Evolutionary conservation across 257 asterid species (phyloP), one percentile per base, ranked within the genome.

Genomic region (Eucommia ulmoides): DNA sequence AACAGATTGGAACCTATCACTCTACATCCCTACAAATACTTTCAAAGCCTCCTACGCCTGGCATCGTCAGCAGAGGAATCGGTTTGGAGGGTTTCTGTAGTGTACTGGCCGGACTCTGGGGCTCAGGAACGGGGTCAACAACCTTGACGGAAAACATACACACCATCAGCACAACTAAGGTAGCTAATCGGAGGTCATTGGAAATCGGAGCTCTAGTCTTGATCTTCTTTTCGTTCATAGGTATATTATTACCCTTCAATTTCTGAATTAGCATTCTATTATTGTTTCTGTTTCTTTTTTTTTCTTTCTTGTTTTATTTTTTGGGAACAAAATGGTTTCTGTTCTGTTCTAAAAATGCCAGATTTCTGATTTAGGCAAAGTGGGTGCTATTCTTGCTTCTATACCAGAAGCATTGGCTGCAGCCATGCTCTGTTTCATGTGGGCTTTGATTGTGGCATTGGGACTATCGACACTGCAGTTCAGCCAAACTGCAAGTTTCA

Each of bases 391-490:
- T 55, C 89, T 91, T 63, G 96, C 99, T 60, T 83, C 96, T 41
- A 83, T 86, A 64, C 99, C 99, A 21, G 92, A 69, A 73, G 95
- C 99, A 45, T 64, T 91, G 64, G 99, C 99, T 19, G 99, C 99
- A 2, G 92, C 95, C 0, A 77, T 86, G 29, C 74, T 91, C 23
- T 91, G 96, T 76, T 91, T 83, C 78, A 64, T 74, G 56, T 91
- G 99, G 99, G 93, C 89, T 51, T 74, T 81, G 58, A 60, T 77
- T 5, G 83, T 83, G 29, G 82, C 95, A 16, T 71, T 91, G 24
- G 99, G 99, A 3, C 86, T 86, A 48, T 81, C 94, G 1, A 77
- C 80, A 0, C 68, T 91, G 59, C 99, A 81, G 53, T 75, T 81
- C 15, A 81, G 92, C 49, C 87, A 72, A 68, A 70, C 91, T 10